These are phyloP conservation scores for Alternaria novae-zelandiae DNA, from an alignment of 2,329 filamentous ascomycete genomes.

Conservation along the genomic window DNA sequence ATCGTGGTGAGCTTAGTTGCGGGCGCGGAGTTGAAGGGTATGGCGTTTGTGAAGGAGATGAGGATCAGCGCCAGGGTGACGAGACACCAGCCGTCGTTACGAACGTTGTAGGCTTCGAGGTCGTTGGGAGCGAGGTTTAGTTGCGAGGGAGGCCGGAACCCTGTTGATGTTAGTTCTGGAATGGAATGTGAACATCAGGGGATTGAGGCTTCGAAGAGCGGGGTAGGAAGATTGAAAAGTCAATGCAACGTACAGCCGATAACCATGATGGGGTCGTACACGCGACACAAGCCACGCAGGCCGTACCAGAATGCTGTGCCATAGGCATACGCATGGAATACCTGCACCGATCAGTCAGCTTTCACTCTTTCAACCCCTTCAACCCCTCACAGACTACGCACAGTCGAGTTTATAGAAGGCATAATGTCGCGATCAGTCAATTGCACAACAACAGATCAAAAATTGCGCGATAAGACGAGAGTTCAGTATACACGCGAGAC, in stretches of 20 bases:
- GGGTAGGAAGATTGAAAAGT: not conserved
- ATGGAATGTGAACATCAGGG: not conserved
- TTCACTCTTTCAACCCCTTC: not conserved
- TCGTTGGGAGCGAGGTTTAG: slow-evolving; percentile 27
- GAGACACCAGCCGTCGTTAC: slow-evolving; percentile 36
- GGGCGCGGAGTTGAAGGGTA: slow-evolving; percentile 18
- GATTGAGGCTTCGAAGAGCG: not conserved
- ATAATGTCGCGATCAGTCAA: not conserved
- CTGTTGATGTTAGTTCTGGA: slow-evolving; percentile 12
- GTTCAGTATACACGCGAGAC: not conserved
- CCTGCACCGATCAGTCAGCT: slow-evolving; percentile 2
- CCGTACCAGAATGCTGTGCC: slow-evolving; percentile 37
- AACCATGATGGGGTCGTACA: slow-evolving; percentile 35
- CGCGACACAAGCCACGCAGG: slow-evolving; percentile 30
- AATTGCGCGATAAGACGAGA: not conserved
- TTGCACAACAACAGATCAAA: not conserved
- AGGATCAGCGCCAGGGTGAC: slow-evolving; percentile 32
- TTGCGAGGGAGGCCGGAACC: slow-evolving; percentile 35
- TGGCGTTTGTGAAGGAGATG: slow-evolving; percentile 29
- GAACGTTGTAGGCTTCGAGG: slow-evolving; percentile 34
- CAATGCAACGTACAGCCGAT: slow-evolving; percentile 21
- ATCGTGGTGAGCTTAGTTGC: slow-evolving; percentile 4
- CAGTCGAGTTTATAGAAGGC: slow-evolving; percentile 11
- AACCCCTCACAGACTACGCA: not conserved
- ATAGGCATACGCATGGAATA: slow-evolving; percentile 34